Base-by-base conservation (phyloP, 148 eudicot species). In the Rhododendron mucronatum region DNA sequence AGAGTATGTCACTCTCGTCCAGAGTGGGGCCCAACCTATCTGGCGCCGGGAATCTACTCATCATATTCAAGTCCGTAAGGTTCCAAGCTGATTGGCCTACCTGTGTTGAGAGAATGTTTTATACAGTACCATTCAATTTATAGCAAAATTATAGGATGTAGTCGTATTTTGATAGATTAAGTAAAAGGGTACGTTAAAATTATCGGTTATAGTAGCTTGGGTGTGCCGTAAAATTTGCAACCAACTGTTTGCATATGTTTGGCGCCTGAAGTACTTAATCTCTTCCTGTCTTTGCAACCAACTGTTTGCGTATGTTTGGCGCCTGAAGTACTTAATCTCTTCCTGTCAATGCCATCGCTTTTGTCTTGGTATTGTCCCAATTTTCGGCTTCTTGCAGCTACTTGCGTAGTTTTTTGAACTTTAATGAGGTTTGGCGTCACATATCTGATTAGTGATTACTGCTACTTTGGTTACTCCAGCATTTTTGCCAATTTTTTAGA, bases 21-120 rank as follows among this genome's bases (percentile, higher is more conserved):
- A 95, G 89, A 97, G 99, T 88, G 99, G 98, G 91, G 96, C 98
- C 35, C 98, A 97, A 84, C 92, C 99, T 44, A 97, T 97, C 84
- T 97, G 99, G 99, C 98, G 99, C 63, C 90, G 92, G 67, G 96
- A 91, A 84, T 97, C 99, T 28, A 93, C 95, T 85, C 99, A 94
- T 86, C 98, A 95, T 86, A 97, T 97, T 84, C 99, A 95, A 92
- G 99, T 97, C 89, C 95, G 95, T 69, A 90, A 89, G 92, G 94
- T 97, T 76, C 85, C 91, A 92, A 86, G 88, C 86, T 91, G 88
- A 90, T 85, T 89, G 44, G 57, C 47, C 4, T 61, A 5, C 28
- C 26, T 77, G 61, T 48, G 47, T 14, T 23, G 30, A 47, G 75
- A 23, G 10, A 61, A 39, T 37, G 15, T 47, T 47, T 82, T 61